Evolutionary conservation across 2,329 filamentous ascomycete genomes (phyloP), one percentile per base, ranked within the genome.

Genomic region (Botrytis medusae): DNA sequence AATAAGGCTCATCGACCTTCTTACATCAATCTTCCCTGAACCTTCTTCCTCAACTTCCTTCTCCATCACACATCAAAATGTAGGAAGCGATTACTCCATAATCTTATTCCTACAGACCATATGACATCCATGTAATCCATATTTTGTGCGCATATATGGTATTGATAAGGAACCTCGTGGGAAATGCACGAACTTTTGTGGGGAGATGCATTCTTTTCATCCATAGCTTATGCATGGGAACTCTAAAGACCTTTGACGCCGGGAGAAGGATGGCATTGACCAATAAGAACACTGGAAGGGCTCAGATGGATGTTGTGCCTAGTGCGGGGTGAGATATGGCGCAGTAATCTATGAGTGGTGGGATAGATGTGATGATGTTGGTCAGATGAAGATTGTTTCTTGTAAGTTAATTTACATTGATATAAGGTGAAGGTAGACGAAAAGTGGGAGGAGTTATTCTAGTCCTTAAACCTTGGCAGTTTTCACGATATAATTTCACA

Each of bases 61-160:
- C 29, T 4, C 44, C 22, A 20, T 67, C 44, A 67, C 44, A 67
- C 20, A 29, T n/a, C 22, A n/a, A 34, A 40, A 32, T 29, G 16
- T 4, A 67, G 32, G 22, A 67, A 54, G 22, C 25, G 18, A 64
- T 64, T 29, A 32, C 32, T 34, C 62, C n/a, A 32, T 29, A 40
- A 18, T 18, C n/a, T 40, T 40, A 54, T 54, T 67, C 64, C 46
- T 67, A 67, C 46, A 51, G 63, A 67, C 63, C 46, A 67, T 32
- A 37, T 51, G 32, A 14, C 22, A 57, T 57, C 48, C 25, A 57
- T 42, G 48, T 18, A 68, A 25, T 32, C 34, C 34, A 57, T 68
- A 32, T 57, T 57, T 57, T 18, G 54, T 42, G n/a, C 34, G 34
- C 29, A 57, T 40, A 42, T 57, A 22, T 22, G 10, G 37, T 40